Conservation (phyloP, 306 rosid genomes). For the Boehmeria nivea region DNA sequence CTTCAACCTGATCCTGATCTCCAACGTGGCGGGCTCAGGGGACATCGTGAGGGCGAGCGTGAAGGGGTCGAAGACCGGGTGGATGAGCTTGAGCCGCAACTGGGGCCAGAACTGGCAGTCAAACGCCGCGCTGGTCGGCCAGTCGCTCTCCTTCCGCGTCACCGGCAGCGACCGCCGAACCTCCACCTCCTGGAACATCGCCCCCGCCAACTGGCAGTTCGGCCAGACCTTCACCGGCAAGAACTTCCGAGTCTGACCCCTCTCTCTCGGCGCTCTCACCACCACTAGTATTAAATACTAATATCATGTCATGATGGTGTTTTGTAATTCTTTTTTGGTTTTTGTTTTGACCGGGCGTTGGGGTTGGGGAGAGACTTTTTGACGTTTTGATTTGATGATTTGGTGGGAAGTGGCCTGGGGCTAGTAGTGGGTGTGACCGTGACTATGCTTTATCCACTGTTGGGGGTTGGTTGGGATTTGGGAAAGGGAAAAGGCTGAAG, state of each 20-base stretch:
- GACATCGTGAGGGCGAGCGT: constrained; percentile 70
- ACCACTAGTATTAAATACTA: constrained; percentile 19
- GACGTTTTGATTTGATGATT: not conserved
- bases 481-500: constrained; percentile 39
- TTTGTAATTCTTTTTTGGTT: not conserved
- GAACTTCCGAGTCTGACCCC: constrained; percentile 60
- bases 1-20: constrained; percentile 77
- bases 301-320: constrained; percentile 6
- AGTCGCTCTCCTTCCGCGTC: constrained; percentile 70
- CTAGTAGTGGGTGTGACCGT: constrained; percentile 17
- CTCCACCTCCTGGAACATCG: constrained; percentile 91
- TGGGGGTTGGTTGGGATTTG: not conserved
- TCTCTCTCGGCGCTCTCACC: too few species aligned
- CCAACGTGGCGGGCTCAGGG: constrained; percentile 98
- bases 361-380: constrained; percentile 9
- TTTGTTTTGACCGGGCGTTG: constrained; percentile 34
- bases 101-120: constrained; percentile 99
- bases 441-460: too few species aligned
- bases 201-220: constrained; percentile 75
- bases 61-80: constrained; percentile 62
- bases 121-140: constrained; percentile 78
- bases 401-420: constrained; percentile 17
- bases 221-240: constrained; percentile 95
- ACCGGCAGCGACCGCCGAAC: constrained; percentile 74
- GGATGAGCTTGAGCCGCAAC: constrained; percentile 90